These are phyloP conservation scores for Colletotrichum trifolii DNA, from an alignment of 2,329 filamentous ascomycete species.

Conservation along the genomic window DNA sequence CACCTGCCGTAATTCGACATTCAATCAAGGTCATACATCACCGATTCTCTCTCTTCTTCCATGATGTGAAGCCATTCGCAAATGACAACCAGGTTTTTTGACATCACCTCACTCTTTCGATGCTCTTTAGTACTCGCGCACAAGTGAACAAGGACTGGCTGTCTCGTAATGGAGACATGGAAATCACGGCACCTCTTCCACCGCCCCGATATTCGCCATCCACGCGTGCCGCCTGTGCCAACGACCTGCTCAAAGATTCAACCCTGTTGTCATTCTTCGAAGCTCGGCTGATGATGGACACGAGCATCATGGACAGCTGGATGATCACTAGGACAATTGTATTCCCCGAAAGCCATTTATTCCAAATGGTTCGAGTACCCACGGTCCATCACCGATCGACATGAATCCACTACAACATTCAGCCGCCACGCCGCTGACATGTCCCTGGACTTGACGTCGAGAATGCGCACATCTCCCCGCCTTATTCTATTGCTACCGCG, in stretches of 20 bases:
- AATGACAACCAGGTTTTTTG: constrained; percentile 17
- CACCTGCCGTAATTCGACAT: too few relatives aligned
- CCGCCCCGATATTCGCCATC: too few relatives aligned
- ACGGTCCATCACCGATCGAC: constrained; percentile 10
- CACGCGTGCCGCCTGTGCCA: too few relatives aligned
- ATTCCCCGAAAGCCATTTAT: neutral
- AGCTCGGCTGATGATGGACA: neutral
- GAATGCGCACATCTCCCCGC: neutral
- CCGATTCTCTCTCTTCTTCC: constrained; percentile 5
- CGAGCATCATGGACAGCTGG: neutral
- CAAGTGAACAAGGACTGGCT: too few relatives aligned
- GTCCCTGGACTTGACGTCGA: constrained; percentile 5
- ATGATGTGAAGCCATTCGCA: constrained; percentile 9
- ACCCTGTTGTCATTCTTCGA: too few relatives aligned
- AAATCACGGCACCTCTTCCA: too few relatives aligned
- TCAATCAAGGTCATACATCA: neutral
- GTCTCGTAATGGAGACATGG: too few relatives aligned
- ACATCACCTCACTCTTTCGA: constrained; percentile 17
- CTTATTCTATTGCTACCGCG: constrained; percentile 1
- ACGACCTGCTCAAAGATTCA: too few relatives aligned
- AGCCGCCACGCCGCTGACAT: neutral
- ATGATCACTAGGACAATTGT: too few relatives aligned
- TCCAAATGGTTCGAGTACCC: neutral
- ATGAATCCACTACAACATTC: constrained; percentile 1
- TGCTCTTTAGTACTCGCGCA: neutral